Evolutionary conservation across 345 rosid genomes (phyloP).

Genomic region (Eucalyptus sideroxylon): DNA sequence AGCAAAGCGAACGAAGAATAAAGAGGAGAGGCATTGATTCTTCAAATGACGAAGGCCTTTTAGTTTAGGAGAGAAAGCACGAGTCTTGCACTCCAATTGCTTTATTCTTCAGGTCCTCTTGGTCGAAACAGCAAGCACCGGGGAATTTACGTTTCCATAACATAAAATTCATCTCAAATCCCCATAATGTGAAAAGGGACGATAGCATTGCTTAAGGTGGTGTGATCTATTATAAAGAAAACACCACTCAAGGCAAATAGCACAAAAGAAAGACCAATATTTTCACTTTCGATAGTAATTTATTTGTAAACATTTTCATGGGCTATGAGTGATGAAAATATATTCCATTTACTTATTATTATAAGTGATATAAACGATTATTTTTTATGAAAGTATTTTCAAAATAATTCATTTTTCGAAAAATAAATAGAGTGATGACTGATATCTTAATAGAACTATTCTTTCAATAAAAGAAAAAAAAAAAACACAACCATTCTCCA

Average conservation of each 20-base stretch:
- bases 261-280: not conserved
- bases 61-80: not conserved
- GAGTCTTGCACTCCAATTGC: not conserved
- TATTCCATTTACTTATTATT: not conserved
- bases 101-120: not conserved
- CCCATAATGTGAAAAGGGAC: not conserved
- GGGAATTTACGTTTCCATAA: accelerated
- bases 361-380: too few relatives aligned
- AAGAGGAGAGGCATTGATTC: not conserved
- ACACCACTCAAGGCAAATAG: not conserved
- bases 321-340: accelerated
- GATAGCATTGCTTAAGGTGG: not conserved
- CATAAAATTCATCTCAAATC: not conserved
- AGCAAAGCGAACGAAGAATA: not conserved
- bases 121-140: not conserved
- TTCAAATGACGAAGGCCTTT: not conserved
- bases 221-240: not conserved
- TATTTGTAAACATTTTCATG: not conserved
- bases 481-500: not conserved
- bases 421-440: accelerated
- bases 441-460: not conserved
- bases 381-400: not conserved
- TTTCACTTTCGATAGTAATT: too few relatives aligned
- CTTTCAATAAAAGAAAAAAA: too few relatives aligned
- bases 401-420: accelerated